Evolutionary conservation across 2,329 filamentous ascomycete genomes (phyloP), one percentile per base, ranked within the genome.

Genomic region (Passalora sequoiae): DNA sequence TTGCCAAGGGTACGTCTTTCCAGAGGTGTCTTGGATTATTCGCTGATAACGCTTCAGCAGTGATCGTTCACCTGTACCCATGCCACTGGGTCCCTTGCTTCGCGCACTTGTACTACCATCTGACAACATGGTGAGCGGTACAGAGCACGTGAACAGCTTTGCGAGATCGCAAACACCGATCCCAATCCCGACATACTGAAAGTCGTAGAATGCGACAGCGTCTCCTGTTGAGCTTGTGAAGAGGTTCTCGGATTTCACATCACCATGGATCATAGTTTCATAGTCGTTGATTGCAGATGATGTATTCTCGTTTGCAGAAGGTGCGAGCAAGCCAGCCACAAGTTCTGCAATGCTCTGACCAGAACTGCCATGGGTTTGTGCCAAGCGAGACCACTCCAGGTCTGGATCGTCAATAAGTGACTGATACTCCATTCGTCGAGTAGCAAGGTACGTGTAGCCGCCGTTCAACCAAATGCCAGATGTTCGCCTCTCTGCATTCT

Each of bases 201-300:
- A 85, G 57, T 85, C 82, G 54, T 80, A 84, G 50, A 85, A 81
- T 0, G 77, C 80, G 1, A 80, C 78, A 3, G 65, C 46, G 2
- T 73, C 62, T 1, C 76, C 78, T 0, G 59, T 51, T 0, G 56
- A 44, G 0, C 67, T 78, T 0, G 76, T 77, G 55, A 83, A 83
- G 5, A 84, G 69, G 46, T 85, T 85, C 52, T 84, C 80, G 0
- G 77, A 81, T 60, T 85, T 85, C 39, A 84, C 80, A 44, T 85
- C 81, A 6, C 81, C 81, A 54, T 85, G 81, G 6, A 85, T 76
- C 12, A 78, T 69, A 0, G 80, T 80, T 50, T 82, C 56, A 24
- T 67, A 67, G 1, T 44, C 45, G 7, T 48, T 70, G 1, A 69
- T 67, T 1, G 64, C 43, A 6, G 69, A 69, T 13, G 5, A 4